Evolutionary conservation across 2,329 filamentous ascomycete species (phyloP).

Genomic region (Fusarium zealandicum): DNA sequence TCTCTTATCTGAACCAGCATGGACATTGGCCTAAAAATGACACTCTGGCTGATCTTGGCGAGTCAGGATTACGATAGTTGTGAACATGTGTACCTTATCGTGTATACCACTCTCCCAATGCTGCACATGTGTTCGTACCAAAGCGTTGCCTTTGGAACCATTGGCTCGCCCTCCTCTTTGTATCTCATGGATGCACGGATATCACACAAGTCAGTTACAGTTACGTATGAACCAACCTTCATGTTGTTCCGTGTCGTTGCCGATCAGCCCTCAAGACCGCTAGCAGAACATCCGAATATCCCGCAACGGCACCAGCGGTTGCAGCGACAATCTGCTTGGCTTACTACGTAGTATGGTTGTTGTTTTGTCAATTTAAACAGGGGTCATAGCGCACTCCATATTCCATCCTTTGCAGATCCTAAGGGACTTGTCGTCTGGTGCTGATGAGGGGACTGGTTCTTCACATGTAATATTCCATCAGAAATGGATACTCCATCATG

Average conservation of each 20-base stretch:
- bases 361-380: background rate
- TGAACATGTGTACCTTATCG: too few species aligned
- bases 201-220: too few species aligned
- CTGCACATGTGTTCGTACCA: slow-evolving; percentile 2
- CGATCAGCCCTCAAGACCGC: slow-evolving; percentile 7
- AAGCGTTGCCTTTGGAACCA: background rate
- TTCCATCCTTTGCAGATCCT: background rate
- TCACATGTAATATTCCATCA: slow-evolving; percentile 18
- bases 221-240: too few species aligned
- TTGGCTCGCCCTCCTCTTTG: background rate
- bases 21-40: background rate
- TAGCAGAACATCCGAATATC: slow-evolving; percentile 1
- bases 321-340: background rate
- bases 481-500: background rate
- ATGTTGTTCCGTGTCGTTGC: background rate
- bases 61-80: background rate
- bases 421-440: background rate
- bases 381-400: background rate
- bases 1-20: too few species aligned
- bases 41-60: background rate
- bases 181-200: too few species aligned
- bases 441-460: background rate
- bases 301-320: slow-evolving; percentile 7
- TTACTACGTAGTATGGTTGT: background rate
- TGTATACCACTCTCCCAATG: too few species aligned